These are phyloP conservation scores for Hyaloperonospora brassicae DNA, from an alignment of 352 stramenopile genomes.

Conservation along the genomic window DNA sequence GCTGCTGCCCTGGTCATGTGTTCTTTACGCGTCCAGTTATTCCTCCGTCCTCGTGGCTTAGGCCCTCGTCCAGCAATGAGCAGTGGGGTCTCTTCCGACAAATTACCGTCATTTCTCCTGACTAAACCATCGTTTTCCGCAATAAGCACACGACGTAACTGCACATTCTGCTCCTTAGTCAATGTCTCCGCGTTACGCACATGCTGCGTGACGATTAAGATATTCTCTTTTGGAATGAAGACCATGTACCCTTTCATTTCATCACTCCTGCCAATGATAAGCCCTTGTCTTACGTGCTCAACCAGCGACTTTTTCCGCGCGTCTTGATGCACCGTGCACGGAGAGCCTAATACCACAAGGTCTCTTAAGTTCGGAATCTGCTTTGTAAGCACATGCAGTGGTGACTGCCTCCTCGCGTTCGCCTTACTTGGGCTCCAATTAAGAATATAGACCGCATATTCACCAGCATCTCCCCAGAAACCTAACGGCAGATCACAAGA, in stretches of 20 bases:
- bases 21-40: no score
- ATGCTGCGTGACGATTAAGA: not conserved
- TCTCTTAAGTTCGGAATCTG: not conserved
- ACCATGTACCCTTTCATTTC: conserved; percentile 1
- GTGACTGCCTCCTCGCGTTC: not conserved
- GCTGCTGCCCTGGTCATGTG: not conserved
- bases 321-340: not conserved
- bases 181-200: not conserved
- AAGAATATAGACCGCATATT: not conserved
- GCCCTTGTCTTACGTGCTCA: not conserved
- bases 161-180: not conserved
- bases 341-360: not conserved
- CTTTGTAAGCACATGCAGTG: not conserved
- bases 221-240: not conserved
- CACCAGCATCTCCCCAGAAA: not conserved
- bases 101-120: not conserved
- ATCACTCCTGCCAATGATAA: not conserved
- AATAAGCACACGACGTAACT: not conserved
- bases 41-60: no score
- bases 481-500: not conserved
- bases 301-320: not conserved
- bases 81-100: not conserved
- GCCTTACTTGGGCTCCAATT: not conserved
- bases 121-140: not conserved
- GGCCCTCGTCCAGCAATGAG: no score